A percentile compares a stretch with the other conserved stretches of the same genome.
phyloP scores from a whole-genome alignment of 2,329 filamentous ascomycete species.

The Colletotrichum kahawae region DNA sequence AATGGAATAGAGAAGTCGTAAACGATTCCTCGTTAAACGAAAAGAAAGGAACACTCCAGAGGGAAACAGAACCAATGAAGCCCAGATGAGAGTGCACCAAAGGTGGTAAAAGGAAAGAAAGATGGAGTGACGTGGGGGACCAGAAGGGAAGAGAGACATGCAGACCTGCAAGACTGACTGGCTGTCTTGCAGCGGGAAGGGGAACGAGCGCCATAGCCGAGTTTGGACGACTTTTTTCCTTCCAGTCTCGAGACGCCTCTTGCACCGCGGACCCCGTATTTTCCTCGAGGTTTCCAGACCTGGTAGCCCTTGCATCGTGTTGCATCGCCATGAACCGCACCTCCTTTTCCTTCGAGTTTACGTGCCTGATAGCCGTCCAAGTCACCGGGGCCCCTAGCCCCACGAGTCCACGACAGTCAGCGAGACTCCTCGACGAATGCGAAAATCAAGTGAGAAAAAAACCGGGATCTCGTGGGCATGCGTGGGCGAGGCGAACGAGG shows the following conservation, averaged over 20 bases:
- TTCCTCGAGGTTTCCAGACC: conserved; percentile 1
- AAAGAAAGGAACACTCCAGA: conserved; percentile 15
- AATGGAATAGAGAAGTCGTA: conserved; percentile 7
- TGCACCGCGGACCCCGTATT: not conserved
- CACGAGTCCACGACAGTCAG: not conserved
- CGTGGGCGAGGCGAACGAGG: conserved; percentile 9
- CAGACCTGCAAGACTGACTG: not conserved
- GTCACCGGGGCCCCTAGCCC: not conserved
- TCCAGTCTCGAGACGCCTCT: not conserved
- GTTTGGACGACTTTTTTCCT: conserved; percentile 5
- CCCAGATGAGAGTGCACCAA: conserved; percentile 4
- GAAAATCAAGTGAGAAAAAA: not conserved
- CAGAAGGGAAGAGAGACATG: not conserved
- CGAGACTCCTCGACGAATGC: not conserved
- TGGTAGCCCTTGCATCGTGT: not conserved
- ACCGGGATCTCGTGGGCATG: not conserved
- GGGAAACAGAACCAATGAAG: not conserved
- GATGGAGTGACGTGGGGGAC: conserved; percentile 1
- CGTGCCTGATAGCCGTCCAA: not conserved
- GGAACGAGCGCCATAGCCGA: not conserved
- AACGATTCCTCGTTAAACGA: conserved; percentile 4
- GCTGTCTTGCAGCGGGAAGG: not conserved
- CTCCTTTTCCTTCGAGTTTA: not conserved
- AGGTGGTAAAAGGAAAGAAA: not conserved
- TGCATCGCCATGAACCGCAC: conserved; percentile 1